Evolutionary conservation across 352 stramenopile genomes (phyloP), one percentile per base, ranked within the genome.

Genomic region (Pythium brachiatum): DNA sequence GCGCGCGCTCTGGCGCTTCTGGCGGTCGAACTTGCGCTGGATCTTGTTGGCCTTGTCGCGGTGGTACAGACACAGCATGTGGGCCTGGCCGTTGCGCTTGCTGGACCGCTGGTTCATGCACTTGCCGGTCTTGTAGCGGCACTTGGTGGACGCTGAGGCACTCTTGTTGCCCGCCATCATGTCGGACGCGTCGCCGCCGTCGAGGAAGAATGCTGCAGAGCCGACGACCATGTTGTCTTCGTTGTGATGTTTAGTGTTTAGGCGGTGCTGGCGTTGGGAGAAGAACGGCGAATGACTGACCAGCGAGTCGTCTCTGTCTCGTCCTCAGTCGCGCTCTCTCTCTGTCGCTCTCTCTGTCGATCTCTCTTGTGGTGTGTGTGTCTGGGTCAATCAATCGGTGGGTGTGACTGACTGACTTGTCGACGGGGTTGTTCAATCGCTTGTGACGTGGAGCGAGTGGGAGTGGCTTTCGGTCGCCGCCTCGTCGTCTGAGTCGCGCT

Each of bases 41-140:
- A 92, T 95, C 73, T 89, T 81, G 75, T 95, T 95, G 69, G 86
- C 86, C 74, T 95, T 95, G 72, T 94, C 83, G 31, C 86, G 84
- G 66, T 95, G 86, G 73, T 90, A 92, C 51, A 91, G 69, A 54
- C 86, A 95, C n/a, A 95, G 72, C 66, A 94, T 85, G 68, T 95
- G 86, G 54, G 78, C 82, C 70, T 92, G 79, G 60, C 86, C 86
- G 57, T 95, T 93, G 72, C 83, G 84, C 62, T 95, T 95, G 66
- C 74, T 83, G 43, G 84, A 92, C 55, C 86, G 86, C 57, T 69
- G 55, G 69, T 95, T 92, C 60, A 60, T 83, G 76, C 86, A 95
- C 52, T 95, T 95, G 68, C 86, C 86, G 8, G 86, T 95, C 74
- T 94, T 92, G 81, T 95, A 95, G 48, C 84, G 74, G 73, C 86